Percentiles rank a stretch among this genome's conserved stretches.
These are phyloP conservation scores for Mrakia frigida DNA, from an alignment of 768 basidiomycete genomes.

Conservation along the genomic window DNA sequence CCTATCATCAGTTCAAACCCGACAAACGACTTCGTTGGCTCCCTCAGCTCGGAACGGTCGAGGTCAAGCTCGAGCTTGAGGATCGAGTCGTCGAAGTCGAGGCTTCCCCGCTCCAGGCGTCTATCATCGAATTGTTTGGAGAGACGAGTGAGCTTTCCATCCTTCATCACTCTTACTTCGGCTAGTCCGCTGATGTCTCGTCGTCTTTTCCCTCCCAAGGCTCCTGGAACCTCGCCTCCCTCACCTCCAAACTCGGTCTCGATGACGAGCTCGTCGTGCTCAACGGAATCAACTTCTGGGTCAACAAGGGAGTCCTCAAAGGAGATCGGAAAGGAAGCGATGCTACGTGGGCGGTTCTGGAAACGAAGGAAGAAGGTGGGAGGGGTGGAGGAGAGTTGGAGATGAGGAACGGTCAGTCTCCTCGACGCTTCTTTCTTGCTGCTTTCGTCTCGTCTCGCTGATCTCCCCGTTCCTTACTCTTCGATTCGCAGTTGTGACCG, in stretches of 20 bases:
- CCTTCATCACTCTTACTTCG: not conserved
- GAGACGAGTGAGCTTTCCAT: conserved; percentile 52
- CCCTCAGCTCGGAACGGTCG: conserved; percentile 78
- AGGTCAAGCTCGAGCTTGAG: conserved; percentile 70
- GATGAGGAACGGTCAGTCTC: conserved; percentile 1
- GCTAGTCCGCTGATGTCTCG: not conserved
- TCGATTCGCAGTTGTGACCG: conserved; percentile 46
- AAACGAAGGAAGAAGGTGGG: conserved; percentile 38
- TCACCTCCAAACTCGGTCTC: conserved; percentile 1
- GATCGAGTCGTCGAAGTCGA: conserved; percentile 71
- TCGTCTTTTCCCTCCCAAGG: not conserved
- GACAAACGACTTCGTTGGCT: conserved; percentile 88
- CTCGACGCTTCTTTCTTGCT: too few species aligned
- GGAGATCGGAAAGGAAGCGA: conserved; percentile 28
- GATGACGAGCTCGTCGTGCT: conserved; percentile 28
- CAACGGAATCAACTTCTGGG: conserved; percentile 35
- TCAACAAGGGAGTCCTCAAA: conserved; percentile 31
- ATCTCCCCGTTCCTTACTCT: not conserved
- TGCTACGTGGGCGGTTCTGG: conserved; percentile 37
- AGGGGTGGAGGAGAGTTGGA: conserved; percentile 22
- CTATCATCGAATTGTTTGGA: conserved; percentile 79
- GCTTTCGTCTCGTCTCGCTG: not conserved
- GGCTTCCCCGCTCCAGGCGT: conserved; percentile 83
- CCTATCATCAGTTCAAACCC: conserved; percentile 78
- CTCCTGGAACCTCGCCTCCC: conserved; percentile 8